Percentiles rank a stretch among this genome's conserved stretches.
Conservation (phyloP, 2,329 filamentous ascomycete genomes). For the Arthrinium phaeospermum region DNA sequence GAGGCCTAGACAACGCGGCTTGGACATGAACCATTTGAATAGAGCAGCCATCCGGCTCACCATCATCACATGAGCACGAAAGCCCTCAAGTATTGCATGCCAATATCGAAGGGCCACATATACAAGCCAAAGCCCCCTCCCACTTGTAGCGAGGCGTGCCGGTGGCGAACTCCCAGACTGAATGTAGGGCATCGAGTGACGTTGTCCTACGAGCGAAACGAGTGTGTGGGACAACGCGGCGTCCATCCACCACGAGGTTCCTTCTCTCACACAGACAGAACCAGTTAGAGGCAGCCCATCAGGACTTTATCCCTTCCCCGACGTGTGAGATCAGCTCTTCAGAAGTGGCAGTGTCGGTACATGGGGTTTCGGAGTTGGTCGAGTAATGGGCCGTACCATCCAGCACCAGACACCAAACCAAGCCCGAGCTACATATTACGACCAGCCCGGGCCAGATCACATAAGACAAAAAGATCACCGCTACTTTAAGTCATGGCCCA, state of each 20-base stretch:
- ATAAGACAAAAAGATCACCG: background rate
- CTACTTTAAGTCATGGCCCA: background rate
- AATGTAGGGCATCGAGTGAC: background rate
- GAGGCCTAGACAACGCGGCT: slow-evolving; percentile 8
- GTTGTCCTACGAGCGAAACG: background rate
- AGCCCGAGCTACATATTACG: background rate
- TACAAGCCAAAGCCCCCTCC: background rate
- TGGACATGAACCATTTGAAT: slow-evolving; percentile 13
- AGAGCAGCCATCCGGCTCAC: slow-evolving; percentile 1
- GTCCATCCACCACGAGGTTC: background rate
- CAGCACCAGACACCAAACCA: slow-evolving; percentile 10
- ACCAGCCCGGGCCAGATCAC: background rate
- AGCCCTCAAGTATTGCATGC: background rate
- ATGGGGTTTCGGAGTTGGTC: slow-evolving; percentile 15
- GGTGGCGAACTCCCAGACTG: background rate
- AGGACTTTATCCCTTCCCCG: slow-evolving; percentile 2
- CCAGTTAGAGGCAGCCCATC: slow-evolving; percentile 4
- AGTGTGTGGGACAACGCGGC: background rate
- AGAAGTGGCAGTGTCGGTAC: slow-evolving; percentile 26
- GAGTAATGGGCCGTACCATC: slow-evolving; percentile 17
- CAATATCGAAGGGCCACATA: background rate
- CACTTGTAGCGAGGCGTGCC: background rate
- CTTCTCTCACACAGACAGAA: background rate
- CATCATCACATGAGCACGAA: background rate
- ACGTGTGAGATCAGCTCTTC: slow-evolving; percentile 19